Percentiles rank a stretch among this genome's conserved stretches.
Evolutionary conservation across 345 rosid genomes (phyloP).

Genomic region (Rhodamnia argentea): DNA sequence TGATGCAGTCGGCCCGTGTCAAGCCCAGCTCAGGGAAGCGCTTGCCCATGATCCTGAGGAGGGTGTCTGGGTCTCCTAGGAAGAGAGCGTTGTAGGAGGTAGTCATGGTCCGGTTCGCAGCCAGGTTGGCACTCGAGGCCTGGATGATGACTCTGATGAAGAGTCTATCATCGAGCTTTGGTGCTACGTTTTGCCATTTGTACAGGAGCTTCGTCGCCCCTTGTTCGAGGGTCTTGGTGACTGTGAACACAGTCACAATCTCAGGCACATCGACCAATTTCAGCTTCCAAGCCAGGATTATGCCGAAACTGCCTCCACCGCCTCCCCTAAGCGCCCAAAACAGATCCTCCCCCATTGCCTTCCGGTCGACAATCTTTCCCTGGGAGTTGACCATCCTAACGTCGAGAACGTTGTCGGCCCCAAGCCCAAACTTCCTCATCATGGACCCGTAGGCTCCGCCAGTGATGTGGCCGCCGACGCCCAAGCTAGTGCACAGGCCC

Average conservation of each 20-base stretch:
- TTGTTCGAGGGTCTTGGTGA: constrained; percentile 40
- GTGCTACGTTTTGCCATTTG: constrained; percentile 46
- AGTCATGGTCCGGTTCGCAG: constrained; percentile 17
- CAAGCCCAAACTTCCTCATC: constrained; percentile 81
- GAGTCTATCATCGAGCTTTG: constrained; percentile 37
- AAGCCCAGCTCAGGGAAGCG: constrained; percentile 54
- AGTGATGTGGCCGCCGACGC: constrained; percentile 60
- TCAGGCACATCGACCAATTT: constrained; percentile 57
- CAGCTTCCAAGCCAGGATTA: constrained; percentile 50
- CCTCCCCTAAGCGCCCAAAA: constrained; percentile 81
- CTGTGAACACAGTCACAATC: constrained; percentile 50
- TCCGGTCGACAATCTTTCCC: constrained; percentile 42
- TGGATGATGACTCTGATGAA: constrained; percentile 42
- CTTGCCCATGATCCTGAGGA: constrained; percentile 30
- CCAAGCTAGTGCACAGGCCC: constrained; percentile 54
- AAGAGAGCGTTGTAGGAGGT: constrained; percentile 21
- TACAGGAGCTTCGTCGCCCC: constrained; percentile 30
- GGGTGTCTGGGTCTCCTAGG: constrained; percentile 22
- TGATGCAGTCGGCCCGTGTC: constrained; percentile 28
- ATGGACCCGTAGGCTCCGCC: constrained; percentile 65
- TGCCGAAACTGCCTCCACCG: constrained; percentile 62
- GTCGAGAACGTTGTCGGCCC: constrained; percentile 64
- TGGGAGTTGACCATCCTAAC: constrained; percentile 45
- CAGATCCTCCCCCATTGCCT: constrained; percentile 50
- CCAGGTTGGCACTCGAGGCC: constrained; percentile 2